A percentile compares a stretch with the other conserved stretches of the same genome.
Evolutionary conservation across 441 rosid genomes (phyloP).

Genomic region (Pelargonium fulgidum): DNA sequence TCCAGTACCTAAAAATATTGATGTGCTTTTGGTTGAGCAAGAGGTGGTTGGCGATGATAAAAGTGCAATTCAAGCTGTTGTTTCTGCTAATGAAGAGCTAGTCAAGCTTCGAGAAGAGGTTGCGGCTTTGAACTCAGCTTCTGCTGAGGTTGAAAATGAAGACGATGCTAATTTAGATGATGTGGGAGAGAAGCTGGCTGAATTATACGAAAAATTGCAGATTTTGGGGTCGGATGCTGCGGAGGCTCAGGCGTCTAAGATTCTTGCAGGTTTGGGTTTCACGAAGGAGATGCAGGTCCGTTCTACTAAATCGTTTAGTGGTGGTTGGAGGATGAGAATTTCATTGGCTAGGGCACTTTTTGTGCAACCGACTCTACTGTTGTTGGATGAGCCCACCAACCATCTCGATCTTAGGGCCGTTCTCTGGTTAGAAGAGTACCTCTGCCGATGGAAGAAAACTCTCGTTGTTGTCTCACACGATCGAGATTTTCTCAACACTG

Average conservation of each 20-base stretch:
- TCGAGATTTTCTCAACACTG: constrained; percentile 87
- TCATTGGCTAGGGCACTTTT: constrained; percentile 91
- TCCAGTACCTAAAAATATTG: constrained; percentile 86
- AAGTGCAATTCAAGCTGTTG: constrained; percentile 75
- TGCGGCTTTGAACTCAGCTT: constrained; percentile 37
- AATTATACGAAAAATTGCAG: constrained; percentile 72
- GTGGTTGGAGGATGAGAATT: constrained; percentile 98
- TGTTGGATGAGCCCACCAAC: constrained; percentile 74
- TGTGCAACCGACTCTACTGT: constrained; percentile 67
- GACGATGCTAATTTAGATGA: constrained; percentile 37
- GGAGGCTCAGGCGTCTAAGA: constrained; percentile 87
- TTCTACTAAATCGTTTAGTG: constrained; percentile 61
- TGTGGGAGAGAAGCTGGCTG: constrained; percentile 70
- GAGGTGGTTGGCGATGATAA: constrained; percentile 85
- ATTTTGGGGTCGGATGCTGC: constrained; percentile 86
- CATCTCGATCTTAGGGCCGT: constrained; percentile 93
- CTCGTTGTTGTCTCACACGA: constrained; percentile 91
- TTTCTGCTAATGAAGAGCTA: constrained; percentile 79
- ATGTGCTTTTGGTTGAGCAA: constrained; percentile 90
- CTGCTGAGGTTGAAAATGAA: constrained; percentile 30
- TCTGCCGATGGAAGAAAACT: constrained; percentile 88
- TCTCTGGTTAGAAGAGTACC: constrained; percentile 85
- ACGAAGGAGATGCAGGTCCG: constrained; percentile 79
- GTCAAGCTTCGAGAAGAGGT: constrained; percentile 60
- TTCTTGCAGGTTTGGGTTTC: constrained; percentile 89